Conservation (phyloP, 768 basidiomycete species). For the Psilocybe azurescens region DNA sequence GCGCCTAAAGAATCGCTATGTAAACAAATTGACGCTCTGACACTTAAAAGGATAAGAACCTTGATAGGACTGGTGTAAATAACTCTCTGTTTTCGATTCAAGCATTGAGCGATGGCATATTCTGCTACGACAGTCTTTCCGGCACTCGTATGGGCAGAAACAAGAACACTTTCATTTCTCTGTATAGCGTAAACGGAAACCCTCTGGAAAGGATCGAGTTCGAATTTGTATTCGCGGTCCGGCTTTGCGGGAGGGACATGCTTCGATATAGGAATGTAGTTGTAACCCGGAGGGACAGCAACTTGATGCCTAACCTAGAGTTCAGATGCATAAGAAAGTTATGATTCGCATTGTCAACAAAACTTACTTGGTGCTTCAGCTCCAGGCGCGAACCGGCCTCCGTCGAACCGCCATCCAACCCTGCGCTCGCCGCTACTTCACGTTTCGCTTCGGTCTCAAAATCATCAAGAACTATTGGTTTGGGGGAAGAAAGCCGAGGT, state of each 20-base stretch:
- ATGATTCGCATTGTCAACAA: not conserved
- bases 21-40: slow-evolving; percentile 25
- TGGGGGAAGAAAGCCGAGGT: slow-evolving; percentile 61
- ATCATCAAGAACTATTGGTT: slow-evolving; percentile 87
- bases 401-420: slow-evolving; percentile 65
- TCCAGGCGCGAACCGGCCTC: slow-evolving; percentile 75
- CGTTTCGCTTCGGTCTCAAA: slow-evolving; percentile 94
- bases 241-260: slow-evolving; percentile 93
- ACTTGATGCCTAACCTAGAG: slow-evolving; percentile 94
- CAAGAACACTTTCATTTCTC: slow-evolving; percentile 95
- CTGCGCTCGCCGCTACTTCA: slow-evolving; percentile 88
- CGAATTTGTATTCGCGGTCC: slow-evolving; percentile 93
- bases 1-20: slow-evolving; percentile 61
- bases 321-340: not conserved
- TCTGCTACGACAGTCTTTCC: slow-evolving; percentile 99
- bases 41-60: slow-evolving; percentile 55
- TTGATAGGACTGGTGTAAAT: slow-evolving; percentile 99
- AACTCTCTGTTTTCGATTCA: slow-evolving; percentile 92
- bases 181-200: slow-evolving; percentile 96
- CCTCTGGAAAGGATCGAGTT: slow-evolving; percentile 95
- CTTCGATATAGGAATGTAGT: slow-evolving; percentile 87
- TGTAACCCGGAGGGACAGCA: slow-evolving; percentile 90
- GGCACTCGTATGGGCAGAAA: slow-evolving; percentile 98
- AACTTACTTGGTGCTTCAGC: slow-evolving; percentile 77
- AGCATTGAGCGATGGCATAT: slow-evolving; percentile 97